phyloP scores from a whole-genome alignment of 768 basidiomycete genomes.

The Amyloporia xantha region DNA sequence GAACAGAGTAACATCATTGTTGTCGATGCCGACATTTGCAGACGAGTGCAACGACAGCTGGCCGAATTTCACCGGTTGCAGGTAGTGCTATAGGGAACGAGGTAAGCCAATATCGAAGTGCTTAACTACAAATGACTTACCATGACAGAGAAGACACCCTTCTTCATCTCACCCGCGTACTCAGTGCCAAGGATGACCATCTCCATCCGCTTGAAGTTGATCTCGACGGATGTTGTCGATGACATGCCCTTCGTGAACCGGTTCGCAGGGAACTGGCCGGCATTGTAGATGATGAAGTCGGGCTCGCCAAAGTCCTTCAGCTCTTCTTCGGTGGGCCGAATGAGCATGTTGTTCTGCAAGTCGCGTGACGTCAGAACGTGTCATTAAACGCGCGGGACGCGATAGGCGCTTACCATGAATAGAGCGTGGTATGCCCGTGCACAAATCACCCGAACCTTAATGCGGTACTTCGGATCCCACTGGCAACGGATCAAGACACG shows the following conservation, averaged over 20 bases:
- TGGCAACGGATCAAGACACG: conserved; percentile 19
- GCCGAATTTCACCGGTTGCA: conserved; percentile 97
- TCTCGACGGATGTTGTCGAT: conserved; percentile 96
- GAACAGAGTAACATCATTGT: conserved; percentile 94
- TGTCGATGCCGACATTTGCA: conserved; percentile 87
- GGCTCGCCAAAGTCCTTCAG: conserved; percentile 93
- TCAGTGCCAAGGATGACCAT: conserved; percentile 99
- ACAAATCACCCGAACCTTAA: conserved; percentile 99
- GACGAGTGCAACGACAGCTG: conserved; percentile 97
- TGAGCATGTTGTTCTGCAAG: conserved; percentile 93
- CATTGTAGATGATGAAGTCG: conserved; percentile 99
- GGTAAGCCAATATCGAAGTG: background rate
- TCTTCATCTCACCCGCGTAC: conserved; percentile 99
- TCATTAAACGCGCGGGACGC: conserved; percentile 4
- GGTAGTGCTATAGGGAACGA: conserved; percentile 68
- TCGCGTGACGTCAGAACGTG: conserved; percentile 2
- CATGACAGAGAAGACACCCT: conserved; percentile 99
- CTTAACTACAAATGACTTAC: conserved; percentile 28
- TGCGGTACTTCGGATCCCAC: conserved; percentile 99
- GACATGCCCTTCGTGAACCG: conserved; percentile 99
- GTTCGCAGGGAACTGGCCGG: conserved; percentile 99
- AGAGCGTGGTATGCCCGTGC: conserved; percentile 97
- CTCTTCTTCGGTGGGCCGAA: conserved; percentile 94
- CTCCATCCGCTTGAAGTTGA: conserved; percentile 99
- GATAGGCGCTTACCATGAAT: conserved; percentile 74